These are phyloP conservation scores for Raphanus sativus DNA, from an alignment of 345 rosid species.

Conservation along the genomic window DNA sequence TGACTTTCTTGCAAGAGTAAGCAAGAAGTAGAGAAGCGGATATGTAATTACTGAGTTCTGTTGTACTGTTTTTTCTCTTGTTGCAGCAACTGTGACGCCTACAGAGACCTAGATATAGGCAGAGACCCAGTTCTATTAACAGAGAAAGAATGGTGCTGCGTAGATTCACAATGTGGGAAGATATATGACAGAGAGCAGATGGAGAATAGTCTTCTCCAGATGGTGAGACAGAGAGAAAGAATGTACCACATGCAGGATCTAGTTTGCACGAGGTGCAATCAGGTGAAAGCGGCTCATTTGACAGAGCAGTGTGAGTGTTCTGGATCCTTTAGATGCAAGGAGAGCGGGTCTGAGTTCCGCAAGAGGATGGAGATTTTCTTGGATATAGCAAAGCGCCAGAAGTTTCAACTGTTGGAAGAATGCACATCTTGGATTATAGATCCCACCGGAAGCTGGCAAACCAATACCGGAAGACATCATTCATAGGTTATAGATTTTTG, in stretches of 20 bases:
- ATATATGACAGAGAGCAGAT: conserved; percentile 69
- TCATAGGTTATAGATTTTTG: conserved; percentile 15
- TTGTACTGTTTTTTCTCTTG: conserved; percentile 24
- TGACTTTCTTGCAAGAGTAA: background rate
- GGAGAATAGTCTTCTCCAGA: conserved; percentile 86
- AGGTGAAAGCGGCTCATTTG: conserved; percentile 86
- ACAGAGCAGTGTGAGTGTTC: conserved; percentile 79
- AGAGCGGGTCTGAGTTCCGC: conserved; percentile 59
- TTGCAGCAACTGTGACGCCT: conserved; percentile 86
- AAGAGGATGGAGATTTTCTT: conserved; percentile 69
- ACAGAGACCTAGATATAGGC: conserved; percentile 86
- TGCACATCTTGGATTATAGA: conserved; percentile 65
- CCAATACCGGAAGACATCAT: background rate
- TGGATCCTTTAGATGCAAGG: conserved; percentile 80
- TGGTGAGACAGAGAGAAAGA: conserved; percentile 75
- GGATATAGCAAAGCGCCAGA: conserved; percentile 60
- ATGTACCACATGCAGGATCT: conserved; percentile 89
- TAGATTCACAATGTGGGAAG: conserved; percentile 80
- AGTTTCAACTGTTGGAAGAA: conserved; percentile 62
- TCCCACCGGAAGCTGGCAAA: conserved; percentile 24
- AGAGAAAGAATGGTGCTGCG: conserved; percentile 75
- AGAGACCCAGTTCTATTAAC: conserved; percentile 62
- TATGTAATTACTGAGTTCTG: background rate
- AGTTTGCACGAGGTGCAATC: conserved; percentile 76
- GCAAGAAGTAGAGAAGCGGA: background rate